Evolutionary conservation across 352 stramenopile species (phyloP), one percentile per base, ranked within the genome.

Genomic region (Globisporangium cederbergense): DNA sequence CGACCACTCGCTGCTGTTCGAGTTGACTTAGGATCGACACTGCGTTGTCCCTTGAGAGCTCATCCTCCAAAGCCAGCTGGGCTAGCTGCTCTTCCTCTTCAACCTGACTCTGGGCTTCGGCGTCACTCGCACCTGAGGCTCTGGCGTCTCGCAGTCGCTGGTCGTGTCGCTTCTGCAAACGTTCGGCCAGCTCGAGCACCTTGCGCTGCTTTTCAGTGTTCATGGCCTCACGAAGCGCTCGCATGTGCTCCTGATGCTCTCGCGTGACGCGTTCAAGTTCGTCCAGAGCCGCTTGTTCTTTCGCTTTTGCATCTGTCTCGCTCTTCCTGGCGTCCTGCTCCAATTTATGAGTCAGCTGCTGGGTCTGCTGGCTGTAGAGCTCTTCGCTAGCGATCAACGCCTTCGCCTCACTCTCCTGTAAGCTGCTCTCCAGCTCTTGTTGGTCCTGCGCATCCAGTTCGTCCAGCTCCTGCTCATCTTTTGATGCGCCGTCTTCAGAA

Each of bases 131-230:
- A 10, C 53, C 53, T 20, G 34, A n/a, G 1, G 28, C 30, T 30
- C 47, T 45, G 18, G 54, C n/a, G 10, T 66, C 53, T 14, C 43
- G 62, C 43, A 67, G 5, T 3, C 43, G 30, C 14, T 46, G 40
- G 34, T 56, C 22, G 4, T 54, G 53, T 8, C 54, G 53, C 30
- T 62, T 56, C 55, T 62, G 54, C 45, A 67, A n/a, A 6, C 62
- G 62, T 7, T 76, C 71, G 16, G 43, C 56, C 7, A 81, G 52
- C 16, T 62, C 62, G 38, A 65, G 58, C 28, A 70, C 55, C 32
- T 79, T 70, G 4, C 64, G 64, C 42, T 69, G 49, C 42, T 77
- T 77, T 22, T 80, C 67, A 9, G 60, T 49, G 10, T 70, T 57
- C 4, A 77, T 20, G 18, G 28, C 54, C 0, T 49, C 34, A 0